Conservation (phyloP, 306 rosid genomes). For the Begonia fuchsioides region DNA sequence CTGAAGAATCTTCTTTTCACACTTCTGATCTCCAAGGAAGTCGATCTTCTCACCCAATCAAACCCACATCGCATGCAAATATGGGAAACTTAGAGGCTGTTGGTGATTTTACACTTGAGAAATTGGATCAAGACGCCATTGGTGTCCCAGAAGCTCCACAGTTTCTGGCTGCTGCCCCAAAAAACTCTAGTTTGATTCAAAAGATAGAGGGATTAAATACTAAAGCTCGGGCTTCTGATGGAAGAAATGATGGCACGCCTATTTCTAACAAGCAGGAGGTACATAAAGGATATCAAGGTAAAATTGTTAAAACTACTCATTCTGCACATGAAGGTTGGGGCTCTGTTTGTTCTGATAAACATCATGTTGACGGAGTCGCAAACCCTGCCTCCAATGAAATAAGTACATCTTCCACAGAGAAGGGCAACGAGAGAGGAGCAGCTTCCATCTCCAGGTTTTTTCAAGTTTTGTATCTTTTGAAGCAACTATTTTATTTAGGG, state of each 20-base stretch:
- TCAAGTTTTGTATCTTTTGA: slow-evolving; percentile 3
- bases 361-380: slow-evolving; percentile 17
- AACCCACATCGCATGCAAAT: slow-evolving; percentile 28
- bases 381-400: slow-evolving; percentile 28
- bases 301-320: slow-evolving; percentile 22
- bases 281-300: slow-evolving; percentile 25
- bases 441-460: slow-evolving; percentile 51
- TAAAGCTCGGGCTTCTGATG: slow-evolving; percentile 57
- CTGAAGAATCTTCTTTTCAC: slow-evolving; percentile 37
- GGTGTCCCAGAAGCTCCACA: slow-evolving; percentile 26
- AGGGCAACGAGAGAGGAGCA: slow-evolving; percentile 27
- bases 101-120: slow-evolving; percentile 34
- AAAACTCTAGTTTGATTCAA: slow-evolving; percentile 64
- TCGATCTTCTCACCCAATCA: slow-evolving; percentile 20
- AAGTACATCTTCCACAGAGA: slow-evolving; percentile 28
- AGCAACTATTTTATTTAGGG: no score
- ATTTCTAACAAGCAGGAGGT: slow-evolving; percentile 34
- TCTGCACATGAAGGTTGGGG: slow-evolving; percentile 28
- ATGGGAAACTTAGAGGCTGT: slow-evolving; percentile 17
- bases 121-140: slow-evolving; percentile 27
- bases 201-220: slow-evolving; percentile 90
- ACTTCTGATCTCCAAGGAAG: slow-evolving; percentile 31
- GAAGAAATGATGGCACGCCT: slow-evolving; percentile 30
- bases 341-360: slow-evolving; percentile 19
- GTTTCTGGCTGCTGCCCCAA: slow-evolving; percentile 26